Percentiles rank a stretch among this genome's conserved stretches.
Evolutionary conservation across 768 basidiomycete species (phyloP).

Genomic region (Termitomyces eurrhizus): DNA sequence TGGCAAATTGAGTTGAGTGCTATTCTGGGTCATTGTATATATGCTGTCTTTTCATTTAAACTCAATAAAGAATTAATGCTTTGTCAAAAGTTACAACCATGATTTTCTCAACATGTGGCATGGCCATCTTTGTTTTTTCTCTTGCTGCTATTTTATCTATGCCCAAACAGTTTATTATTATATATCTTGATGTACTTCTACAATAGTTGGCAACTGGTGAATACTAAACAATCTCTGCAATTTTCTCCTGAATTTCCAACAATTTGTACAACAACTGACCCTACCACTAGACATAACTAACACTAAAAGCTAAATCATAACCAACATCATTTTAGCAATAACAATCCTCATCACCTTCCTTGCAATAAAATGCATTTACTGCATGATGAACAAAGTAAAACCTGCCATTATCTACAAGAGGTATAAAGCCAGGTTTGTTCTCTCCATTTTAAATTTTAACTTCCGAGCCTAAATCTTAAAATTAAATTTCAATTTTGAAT

Average conservation of each 20-base stretch:
- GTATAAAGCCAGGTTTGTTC: constrained; percentile 63
- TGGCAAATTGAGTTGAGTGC: constrained; percentile 84
- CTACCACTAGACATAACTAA: constrained; percentile 27
- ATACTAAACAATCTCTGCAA: too few relatives aligned
- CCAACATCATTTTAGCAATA: constrained; percentile 60
- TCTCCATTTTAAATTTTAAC: neutral
- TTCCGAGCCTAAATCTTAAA: too few relatives aligned
- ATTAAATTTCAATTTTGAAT: neutral
- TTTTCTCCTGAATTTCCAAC: too few relatives aligned
- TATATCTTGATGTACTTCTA: constrained; percentile 85
- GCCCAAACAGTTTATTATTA: constrained; percentile 90
- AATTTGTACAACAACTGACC: neutral
- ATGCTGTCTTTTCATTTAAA: neutral
- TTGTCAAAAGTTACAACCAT: constrained; percentile 69
- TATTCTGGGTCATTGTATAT: constrained; percentile 79
- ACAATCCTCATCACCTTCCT: constrained; percentile 68
- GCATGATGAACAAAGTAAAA: constrained; percentile 65
- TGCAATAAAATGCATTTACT: constrained; percentile 84
- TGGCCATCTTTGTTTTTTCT: constrained; percentile 73
- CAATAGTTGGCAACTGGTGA: constrained; percentile 48
- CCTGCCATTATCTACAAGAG: constrained; percentile 61
- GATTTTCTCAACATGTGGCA: constrained; percentile 86
- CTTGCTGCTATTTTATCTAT: constrained; percentile 81
- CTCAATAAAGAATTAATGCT: neutral
- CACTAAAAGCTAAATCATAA: constrained; percentile 59